phyloP scores from a whole-genome alignment of 805 yeast genomes.

The Cyberlindnera maclurae region DNA sequence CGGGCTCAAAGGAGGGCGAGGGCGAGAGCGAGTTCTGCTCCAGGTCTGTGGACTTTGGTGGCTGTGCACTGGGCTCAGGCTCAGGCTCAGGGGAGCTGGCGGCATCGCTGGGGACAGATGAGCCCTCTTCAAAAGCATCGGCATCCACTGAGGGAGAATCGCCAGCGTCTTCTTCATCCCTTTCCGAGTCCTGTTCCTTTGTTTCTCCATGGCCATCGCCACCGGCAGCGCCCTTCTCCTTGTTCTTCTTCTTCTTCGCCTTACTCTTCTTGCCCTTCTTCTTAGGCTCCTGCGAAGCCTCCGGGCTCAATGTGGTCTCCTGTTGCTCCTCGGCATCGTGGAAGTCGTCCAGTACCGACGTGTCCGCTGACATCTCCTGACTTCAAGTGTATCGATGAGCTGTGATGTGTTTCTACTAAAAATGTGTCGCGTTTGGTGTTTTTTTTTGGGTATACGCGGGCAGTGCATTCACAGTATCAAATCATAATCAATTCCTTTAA shows the following conservation, averaged over 20 bases:
- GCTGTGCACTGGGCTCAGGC: neutral
- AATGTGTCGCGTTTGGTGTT: no score
- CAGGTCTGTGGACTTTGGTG: neutral
- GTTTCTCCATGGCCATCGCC: neutral
- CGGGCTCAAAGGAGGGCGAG: neutral
- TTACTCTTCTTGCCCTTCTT: conserved; percentile 12
- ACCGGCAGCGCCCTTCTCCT: no score
- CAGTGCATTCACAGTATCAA: no score
- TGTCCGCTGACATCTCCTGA: no score
- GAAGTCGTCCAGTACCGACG: neutral
- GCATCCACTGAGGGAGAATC: neutral
- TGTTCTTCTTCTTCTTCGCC: conserved; percentile 1
- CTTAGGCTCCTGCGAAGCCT: conserved; percentile 1
- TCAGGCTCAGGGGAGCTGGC: conserved; percentile 5
- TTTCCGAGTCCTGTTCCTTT: neutral
- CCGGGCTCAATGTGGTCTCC: neutral
- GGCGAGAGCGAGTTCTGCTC: neutral
- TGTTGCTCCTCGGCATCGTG: conserved; percentile 1
- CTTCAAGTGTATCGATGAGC: no score
- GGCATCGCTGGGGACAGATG: conserved; percentile 7
- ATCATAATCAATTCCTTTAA: no score
- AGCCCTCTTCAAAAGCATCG: neutral
- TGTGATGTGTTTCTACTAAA: no score
- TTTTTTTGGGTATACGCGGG: no score
- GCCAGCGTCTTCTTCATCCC: neutral